A percentile compares a stretch with the other conserved stretches of the same genome.
These are phyloP conservation scores for Centaurea solstitialis DNA, from an alignment of 129 eudicot genomes.

Conservation along the genomic window DNA sequence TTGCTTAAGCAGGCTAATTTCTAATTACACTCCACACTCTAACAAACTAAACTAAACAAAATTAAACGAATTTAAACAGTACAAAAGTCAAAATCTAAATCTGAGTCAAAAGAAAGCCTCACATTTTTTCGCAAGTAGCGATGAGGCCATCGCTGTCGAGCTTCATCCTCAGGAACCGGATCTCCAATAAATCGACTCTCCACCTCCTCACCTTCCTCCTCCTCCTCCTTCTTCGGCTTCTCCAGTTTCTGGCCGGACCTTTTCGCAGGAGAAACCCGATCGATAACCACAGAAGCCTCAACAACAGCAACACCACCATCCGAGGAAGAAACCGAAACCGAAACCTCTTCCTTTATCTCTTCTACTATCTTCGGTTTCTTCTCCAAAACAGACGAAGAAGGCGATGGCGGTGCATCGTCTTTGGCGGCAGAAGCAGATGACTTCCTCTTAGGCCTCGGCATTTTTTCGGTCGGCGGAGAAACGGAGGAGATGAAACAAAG, in stretches of 20 bases:
- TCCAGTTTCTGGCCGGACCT: neutral
- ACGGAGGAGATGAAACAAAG: neutral
- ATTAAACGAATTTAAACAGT: neutral
- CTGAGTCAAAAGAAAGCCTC: neutral
- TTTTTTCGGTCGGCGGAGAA: constrained; percentile 12
- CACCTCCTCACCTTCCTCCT: constrained; percentile 25
- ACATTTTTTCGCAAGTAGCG: constrained; percentile 30
- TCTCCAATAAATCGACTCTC: constrained; percentile 35
- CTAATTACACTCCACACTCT: neutral
- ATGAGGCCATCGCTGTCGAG: constrained; percentile 56
- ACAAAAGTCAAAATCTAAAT: neutral
- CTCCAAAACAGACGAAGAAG: neutral
- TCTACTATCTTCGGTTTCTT: neutral
- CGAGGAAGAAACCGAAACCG: neutral
- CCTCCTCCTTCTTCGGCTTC: constrained; percentile 11
- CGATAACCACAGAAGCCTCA: neutral
- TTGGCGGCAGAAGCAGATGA: constrained; percentile 8
- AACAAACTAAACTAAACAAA: neutral
- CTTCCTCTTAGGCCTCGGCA: constrained; percentile 33
- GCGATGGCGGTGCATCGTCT: neutral
- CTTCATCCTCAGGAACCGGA: constrained; percentile 45
- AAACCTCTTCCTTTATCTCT: constrained; percentile 5
- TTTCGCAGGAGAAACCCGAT: neutral
- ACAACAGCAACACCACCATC: neutral
- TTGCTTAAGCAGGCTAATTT: neutral